phyloP scores from a whole-genome alignment of 2,329 filamentous ascomycete species.

The Chrysosporium queenslandicum region DNA sequence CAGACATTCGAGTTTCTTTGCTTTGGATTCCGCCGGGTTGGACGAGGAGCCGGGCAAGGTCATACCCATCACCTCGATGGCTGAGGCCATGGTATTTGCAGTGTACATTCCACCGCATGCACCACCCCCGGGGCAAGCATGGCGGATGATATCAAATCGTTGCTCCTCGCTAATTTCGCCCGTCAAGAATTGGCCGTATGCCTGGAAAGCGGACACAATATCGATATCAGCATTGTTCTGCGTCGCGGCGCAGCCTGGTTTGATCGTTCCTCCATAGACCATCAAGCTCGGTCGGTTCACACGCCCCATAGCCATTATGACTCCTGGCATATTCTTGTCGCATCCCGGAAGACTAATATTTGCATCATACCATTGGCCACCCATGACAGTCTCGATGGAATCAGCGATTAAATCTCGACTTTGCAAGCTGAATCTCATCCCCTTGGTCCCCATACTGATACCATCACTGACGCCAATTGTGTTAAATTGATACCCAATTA shows the following conservation, averaged over 20 bases:
- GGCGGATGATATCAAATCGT: constrained; percentile 85
- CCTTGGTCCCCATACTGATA: constrained; percentile 95
- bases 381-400: constrained; percentile 98
- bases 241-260: constrained; percentile 70
- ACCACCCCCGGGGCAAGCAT: constrained; percentile 76
- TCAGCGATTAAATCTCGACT: constrained; percentile 95
- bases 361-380: constrained; percentile 95
- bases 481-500: constrained; percentile 96
- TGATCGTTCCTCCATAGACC: constrained; percentile 94
- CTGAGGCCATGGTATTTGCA: constrained; percentile 66
- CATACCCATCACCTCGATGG: constrained; percentile 64
- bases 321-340: constrained; percentile 99
- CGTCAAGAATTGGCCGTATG: constrained; percentile 87
- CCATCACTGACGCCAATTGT: constrained; percentile 95
- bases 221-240: constrained; percentile 70
- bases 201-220: constrained; percentile 95
- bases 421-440: constrained; percentile 93
- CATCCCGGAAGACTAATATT: constrained; percentile 96
- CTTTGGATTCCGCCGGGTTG: constrained; percentile 62
- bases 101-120: constrained; percentile 84
- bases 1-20: constrained; percentile 64
- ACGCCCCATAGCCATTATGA: constrained; percentile 85
- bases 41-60: constrained; percentile 74
- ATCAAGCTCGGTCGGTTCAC: constrained; percentile 91
- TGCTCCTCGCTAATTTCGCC: constrained; percentile 85